Evolutionary conservation across 2,329 filamentous ascomycete genomes (phyloP), one percentile per base, ranked within the genome.

Genomic region (Botrytis pseudocinerea): DNA sequence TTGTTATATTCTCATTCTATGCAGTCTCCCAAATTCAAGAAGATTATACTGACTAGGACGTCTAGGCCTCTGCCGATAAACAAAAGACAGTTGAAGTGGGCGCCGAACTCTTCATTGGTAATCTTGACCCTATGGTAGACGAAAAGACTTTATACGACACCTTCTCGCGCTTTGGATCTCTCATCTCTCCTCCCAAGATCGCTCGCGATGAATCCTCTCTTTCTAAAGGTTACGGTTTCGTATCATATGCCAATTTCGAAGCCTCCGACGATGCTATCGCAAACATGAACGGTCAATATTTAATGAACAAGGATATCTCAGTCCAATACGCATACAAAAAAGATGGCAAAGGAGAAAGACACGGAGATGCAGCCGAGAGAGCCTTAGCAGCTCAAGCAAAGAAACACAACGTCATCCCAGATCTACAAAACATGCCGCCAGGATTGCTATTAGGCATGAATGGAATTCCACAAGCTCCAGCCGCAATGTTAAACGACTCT

Each of bases 241-340:
- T 98, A 77, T 97, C 92, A 71, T 99, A 95, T 80, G 91, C 91
- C 81, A 92, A 93, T 80, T 99, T 99, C 81, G 96, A 98, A 80
- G 92, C 94, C 78, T 96, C 94, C 18, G 96, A 99, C 80, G 92
- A 93, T 75, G 95, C 96, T 60, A 93, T 97, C 76, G 88, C 91
- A 77, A 96, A 95, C 82, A 95, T 99, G 92, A 93, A 97, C 82
- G 94, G 94, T 69, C 95, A 98, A 84, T 98, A 96, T 83, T 89
- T 99, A 74, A 95, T 97, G 87, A 97, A 96, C 86, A 97, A 97
- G 85, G 93, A 97, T 82, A 92, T 98, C 78, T 93, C 92, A 4
- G 96, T 99, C 62, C 95, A 98, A 83, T 99, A 98, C 82, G 96
- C 96, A 57, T 98, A 97, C 88, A 99, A 99, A 87, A 98, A 98